These are phyloP conservation scores for Verticillium zaregamsianum DNA, from an alignment of 2,329 filamentous ascomycete genomes.

Conservation along the genomic window DNA sequence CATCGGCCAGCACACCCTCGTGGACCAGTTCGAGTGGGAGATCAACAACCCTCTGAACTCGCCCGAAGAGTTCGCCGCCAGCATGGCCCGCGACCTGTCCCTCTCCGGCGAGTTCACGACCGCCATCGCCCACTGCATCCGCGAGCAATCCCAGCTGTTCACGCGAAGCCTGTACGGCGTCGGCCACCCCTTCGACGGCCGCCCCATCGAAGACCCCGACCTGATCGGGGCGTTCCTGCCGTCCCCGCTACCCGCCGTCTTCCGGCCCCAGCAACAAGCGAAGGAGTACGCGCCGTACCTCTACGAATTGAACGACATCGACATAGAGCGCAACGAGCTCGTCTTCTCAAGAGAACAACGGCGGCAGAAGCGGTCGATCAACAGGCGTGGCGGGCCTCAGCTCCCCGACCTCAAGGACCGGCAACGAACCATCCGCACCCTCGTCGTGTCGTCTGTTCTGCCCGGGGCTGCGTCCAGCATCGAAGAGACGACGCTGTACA, in stretches of 20 bases:
- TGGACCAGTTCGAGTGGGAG: slow-evolving; percentile 99
- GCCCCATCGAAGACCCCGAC: slow-evolving; percentile 88
- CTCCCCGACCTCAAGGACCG: slow-evolving; percentile 95
- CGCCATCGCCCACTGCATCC: slow-evolving; percentile 94
- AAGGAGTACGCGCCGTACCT: slow-evolving; percentile 93
- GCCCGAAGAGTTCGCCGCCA: slow-evolving; percentile 86
- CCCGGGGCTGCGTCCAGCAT: slow-evolving; percentile 77
- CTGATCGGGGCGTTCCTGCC: slow-evolving; percentile 80
- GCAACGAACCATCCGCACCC: slow-evolving; percentile 85
- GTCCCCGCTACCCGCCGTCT: slow-evolving; percentile 76
- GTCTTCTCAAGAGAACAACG: slow-evolving; percentile 92
- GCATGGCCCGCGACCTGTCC: slow-evolving; percentile 86
- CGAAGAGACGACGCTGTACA: slow-evolving; percentile 84
- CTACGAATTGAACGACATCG: slow-evolving; percentile 87
- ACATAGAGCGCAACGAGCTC: slow-evolving; percentile 84
- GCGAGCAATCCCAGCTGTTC: slow-evolving; percentile 92
- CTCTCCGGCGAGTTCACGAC: slow-evolving; percentile 95
- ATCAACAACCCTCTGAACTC: slow-evolving; percentile 94
- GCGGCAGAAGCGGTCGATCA: slow-evolving; percentile 91
- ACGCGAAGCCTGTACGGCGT: slow-evolving; percentile 90
- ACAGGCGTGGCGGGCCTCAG: slow-evolving; percentile 84
- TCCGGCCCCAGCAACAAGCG: slow-evolving; percentile 85
- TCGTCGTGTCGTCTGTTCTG: slow-evolving; percentile 88
- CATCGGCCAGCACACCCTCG: slow-evolving; percentile 87
- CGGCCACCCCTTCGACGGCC: slow-evolving; percentile 90